phyloP scores from a whole-genome alignment of 1,284 basidiomycete species.

The Cryptococcus sp. region DNA sequence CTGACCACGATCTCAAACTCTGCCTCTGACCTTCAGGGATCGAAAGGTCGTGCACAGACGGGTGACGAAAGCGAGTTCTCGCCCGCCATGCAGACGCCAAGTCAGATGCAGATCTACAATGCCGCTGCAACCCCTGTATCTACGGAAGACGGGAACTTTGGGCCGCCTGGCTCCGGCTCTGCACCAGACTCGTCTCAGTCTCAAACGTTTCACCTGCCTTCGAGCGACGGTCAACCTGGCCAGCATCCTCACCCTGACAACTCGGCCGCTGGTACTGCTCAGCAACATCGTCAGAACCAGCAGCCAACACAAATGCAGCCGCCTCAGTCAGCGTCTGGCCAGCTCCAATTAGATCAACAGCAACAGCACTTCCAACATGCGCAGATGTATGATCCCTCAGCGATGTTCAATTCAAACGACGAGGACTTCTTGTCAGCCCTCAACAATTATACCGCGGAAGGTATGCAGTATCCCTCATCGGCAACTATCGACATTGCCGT shows the following conservation, averaged over 20 bases:
- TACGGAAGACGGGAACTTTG: slow-evolving; percentile 4
- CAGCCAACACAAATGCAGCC: slow-evolving; percentile 2
- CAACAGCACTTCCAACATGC: background rate
- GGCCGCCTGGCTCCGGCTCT: slow-evolving; percentile 6
- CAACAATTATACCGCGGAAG: background rate
- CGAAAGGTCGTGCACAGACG: slow-evolving; percentile 10
- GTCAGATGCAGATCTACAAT: slow-evolving; percentile 2
- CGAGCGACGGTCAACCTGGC: background rate
- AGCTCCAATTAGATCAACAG: background rate
- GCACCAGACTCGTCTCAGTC: slow-evolving; percentile 13
- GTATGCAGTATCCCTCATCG: background rate
- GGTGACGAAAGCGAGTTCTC: slow-evolving; percentile 7
- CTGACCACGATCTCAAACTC: background rate
- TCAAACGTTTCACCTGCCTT: slow-evolving; percentile 10
- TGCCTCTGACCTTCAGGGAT: background rate
- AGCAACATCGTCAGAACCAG: slow-evolving; percentile 4
- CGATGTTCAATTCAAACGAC: background rate
- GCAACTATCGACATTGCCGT: background rate
- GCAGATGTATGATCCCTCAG: background rate
- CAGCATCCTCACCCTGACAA: background rate
- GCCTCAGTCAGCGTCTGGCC: background rate
- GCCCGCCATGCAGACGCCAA: slow-evolving; percentile 1
- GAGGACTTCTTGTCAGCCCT: background rate
- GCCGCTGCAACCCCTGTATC: slow-evolving; percentile 5
- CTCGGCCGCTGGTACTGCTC: background rate